phyloP scores from a whole-genome alignment of 2,329 filamentous ascomycete genomes.

The Nectriaceae sp. region DNA sequence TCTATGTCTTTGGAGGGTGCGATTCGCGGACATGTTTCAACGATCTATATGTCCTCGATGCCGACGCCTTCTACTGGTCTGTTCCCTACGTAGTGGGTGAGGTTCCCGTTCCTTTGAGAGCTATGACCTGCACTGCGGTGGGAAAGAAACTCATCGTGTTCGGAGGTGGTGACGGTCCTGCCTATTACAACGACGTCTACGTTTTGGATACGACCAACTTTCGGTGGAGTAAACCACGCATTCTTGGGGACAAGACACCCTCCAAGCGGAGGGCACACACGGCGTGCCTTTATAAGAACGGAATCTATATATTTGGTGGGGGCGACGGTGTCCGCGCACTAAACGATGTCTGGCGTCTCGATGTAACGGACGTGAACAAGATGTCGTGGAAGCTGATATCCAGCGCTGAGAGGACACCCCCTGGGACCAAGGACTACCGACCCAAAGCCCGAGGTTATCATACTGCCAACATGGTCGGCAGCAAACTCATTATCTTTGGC shows the following conservation, averaged over 20 bases:
- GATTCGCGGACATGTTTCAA: conserved; percentile 69
- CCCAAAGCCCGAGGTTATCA: conserved; percentile 71
- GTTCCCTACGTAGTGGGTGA: conserved; percentile 65
- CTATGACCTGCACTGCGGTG: conserved; percentile 73
- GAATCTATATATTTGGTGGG: conserved; percentile 72
- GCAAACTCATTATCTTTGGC: conserved; percentile 71
- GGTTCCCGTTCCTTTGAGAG: conserved; percentile 63
- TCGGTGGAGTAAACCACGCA: conserved; percentile 64
- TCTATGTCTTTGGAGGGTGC: conserved; percentile 71
- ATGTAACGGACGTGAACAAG: conserved; percentile 65
- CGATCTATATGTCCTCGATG: conserved; percentile 68
- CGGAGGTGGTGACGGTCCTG: conserved; percentile 68
- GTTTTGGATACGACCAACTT: conserved; percentile 72
- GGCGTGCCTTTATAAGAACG: conserved; percentile 70
- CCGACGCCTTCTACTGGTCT: conserved; percentile 71
- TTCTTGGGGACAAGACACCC: conserved; percentile 59
- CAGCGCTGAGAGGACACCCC: conserved; percentile 39
- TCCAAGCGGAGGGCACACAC: conserved; percentile 68
- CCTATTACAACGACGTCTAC: conserved; percentile 73
- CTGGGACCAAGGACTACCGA: conserved; percentile 40
- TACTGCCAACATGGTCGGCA: conserved; percentile 72
- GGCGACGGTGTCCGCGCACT: conserved; percentile 70
- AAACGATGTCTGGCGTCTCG: conserved; percentile 73
- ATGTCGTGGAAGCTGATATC: conserved; percentile 71
- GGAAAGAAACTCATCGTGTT: conserved; percentile 72